Evolutionary conservation across 225 moss, liverwort and hornwort species (phyloP).

Genomic region (Polytrichum formosum): DNA sequence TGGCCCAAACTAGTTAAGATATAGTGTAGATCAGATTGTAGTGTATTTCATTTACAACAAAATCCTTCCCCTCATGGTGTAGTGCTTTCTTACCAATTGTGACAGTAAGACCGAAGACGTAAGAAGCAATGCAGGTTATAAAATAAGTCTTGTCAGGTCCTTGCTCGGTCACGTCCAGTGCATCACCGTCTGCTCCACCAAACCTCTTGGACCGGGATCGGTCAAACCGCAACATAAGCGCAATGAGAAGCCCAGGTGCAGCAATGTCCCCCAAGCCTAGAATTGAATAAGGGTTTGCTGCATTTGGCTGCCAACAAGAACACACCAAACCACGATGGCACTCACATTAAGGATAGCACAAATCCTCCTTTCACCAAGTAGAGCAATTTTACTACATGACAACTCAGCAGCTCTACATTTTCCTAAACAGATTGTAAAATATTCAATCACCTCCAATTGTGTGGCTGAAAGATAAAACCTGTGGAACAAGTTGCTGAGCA

Average conservation of each 20-base stretch:
- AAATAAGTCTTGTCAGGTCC: conserved; percentile 91
- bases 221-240: conserved; percentile 97
- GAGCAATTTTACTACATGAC: too few species aligned
- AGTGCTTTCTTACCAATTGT: conserved; percentile 63
- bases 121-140: conserved; percentile 88
- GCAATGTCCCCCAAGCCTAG: conserved; percentile 94
- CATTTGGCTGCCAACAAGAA: conserved; percentile 49
- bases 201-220: conserved; percentile 50
- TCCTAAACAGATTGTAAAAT: too few species aligned
- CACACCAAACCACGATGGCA: not conserved
- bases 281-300: conserved; percentile 88
- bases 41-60: too few species aligned
- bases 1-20: too few species aligned
- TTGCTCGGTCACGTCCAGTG: conserved; percentile 10
- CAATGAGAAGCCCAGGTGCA: conserved; percentile 92
- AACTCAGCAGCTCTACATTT: too few species aligned
- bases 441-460: too few species aligned
- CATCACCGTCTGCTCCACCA: conserved; percentile 17
- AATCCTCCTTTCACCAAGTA: too few species aligned
- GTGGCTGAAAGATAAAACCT: too few species aligned
- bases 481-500: too few species aligned
- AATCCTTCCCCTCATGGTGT: not conserved
- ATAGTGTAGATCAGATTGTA: too few species aligned
- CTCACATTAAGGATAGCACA: too few species aligned
- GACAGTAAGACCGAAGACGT: conserved; percentile 87